phyloP scores from a whole-genome alignment of 345 rosid genomes.

The Conringia planisiliqua region DNA sequence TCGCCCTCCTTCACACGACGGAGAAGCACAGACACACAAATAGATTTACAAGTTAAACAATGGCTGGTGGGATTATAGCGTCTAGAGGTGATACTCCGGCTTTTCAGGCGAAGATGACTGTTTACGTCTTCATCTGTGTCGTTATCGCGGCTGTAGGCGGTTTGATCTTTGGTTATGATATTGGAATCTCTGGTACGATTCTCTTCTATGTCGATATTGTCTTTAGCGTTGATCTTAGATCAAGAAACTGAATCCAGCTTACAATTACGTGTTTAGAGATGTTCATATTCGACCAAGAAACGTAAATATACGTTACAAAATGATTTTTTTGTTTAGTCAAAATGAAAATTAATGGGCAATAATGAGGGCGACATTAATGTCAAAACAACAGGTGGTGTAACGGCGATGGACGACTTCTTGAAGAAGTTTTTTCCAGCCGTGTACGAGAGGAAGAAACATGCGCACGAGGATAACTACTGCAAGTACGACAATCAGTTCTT shows the following conservation, averaged over 20 bases:
- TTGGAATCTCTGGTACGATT: slow-evolving; percentile 46
- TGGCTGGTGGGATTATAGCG: slow-evolving; percentile 32
- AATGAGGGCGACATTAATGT: background rate
- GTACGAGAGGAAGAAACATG: slow-evolving; percentile 52
- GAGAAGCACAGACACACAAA: background rate
- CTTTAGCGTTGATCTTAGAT: background rate
- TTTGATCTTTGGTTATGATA: slow-evolving; percentile 61
- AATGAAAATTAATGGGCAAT: background rate
- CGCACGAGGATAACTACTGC: slow-evolving; percentile 66
- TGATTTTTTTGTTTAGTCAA: too few species aligned
- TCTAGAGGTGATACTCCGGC: slow-evolving; percentile 25
- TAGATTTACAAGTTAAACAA: slow-evolving; percentile 9
- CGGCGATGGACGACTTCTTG: slow-evolving; percentile 85
- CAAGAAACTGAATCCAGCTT: background rate
- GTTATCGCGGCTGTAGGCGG: slow-evolving; percentile 52
- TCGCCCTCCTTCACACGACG: background rate
- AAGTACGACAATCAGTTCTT: slow-evolving; percentile 57
- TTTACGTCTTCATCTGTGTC: slow-evolving; percentile 40
- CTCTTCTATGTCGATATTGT: background rate
- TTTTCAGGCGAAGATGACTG: slow-evolving; percentile 46
- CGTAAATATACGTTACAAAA: too few species aligned
- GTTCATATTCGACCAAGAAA: background rate
- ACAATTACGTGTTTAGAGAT: background rate
- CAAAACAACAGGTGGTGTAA: slow-evolving; percentile 58
- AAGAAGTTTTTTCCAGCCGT: slow-evolving; percentile 55